phyloP scores from a whole-genome alignment of 306 rosid genomes.

The Geum urbanum region DNA sequence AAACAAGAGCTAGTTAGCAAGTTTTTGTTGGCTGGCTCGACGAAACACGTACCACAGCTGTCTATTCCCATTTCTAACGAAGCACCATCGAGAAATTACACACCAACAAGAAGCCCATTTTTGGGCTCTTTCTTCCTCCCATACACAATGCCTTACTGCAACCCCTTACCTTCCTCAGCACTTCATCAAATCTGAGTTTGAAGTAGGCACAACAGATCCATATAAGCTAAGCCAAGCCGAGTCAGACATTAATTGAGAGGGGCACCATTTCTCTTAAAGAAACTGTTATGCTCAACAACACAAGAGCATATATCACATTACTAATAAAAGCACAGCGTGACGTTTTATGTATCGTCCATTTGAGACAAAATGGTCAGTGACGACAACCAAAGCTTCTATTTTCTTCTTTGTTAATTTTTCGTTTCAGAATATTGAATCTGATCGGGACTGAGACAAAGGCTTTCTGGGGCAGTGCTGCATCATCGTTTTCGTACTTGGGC shows the following conservation, averaged over 20 bases:
- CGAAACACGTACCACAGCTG: background rate
- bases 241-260: background rate
- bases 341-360: constrained; percentile 3
- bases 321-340: background rate
- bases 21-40: background rate
- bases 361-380: background rate
- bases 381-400: background rate
- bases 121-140: background rate
- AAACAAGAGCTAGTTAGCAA: background rate
- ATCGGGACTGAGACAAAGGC: background rate
- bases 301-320: background rate
- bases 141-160: background rate
- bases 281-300: background rate
- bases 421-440: background rate
- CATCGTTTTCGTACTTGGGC: background rate
- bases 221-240: background rate
- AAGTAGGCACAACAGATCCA: background rate
- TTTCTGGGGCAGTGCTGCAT: constrained; percentile 7
- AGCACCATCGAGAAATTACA: background rate
- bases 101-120: background rate
- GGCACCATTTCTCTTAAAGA: background rate
- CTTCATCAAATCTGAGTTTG: background rate
- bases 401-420: background rate
- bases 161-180: background rate
- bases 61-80: background rate